Evolutionary conservation across 2,329 filamentous ascomycete genomes (phyloP).

Genomic region (Aspergillus intermedius): DNA sequence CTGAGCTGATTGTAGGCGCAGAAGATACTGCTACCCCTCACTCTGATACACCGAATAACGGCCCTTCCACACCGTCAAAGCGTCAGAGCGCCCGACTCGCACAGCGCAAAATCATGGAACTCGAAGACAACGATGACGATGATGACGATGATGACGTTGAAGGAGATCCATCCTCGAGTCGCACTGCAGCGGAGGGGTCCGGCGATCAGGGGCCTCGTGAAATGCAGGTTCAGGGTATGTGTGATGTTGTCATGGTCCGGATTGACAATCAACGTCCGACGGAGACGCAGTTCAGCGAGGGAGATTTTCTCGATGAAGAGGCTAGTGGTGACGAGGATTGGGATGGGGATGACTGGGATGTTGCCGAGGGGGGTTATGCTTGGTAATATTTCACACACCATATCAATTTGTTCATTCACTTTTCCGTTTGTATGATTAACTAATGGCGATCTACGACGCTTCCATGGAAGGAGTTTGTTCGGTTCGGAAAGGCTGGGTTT

Average conservation of each 20-base stretch:
- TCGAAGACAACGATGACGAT: slow-evolving; percentile 16
- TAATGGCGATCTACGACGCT: neutral
- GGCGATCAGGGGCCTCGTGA: slow-evolving; percentile 2
- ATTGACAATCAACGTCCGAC: slow-evolving; percentile 58
- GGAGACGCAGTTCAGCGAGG: slow-evolving; percentile 53
- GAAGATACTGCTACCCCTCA: slow-evolving; percentile 4
- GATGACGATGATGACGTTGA: neutral
- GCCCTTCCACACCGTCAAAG: slow-evolving; percentile 19
- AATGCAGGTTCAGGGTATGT: slow-evolving; percentile 49
- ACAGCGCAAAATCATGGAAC: slow-evolving; percentile 19
- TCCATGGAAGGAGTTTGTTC: too few relatives aligned
- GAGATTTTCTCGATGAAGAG: slow-evolving; percentile 56
- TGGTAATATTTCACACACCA: slow-evolving; percentile 11
- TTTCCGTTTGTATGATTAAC: neutral
- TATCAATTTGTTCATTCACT: neutral
- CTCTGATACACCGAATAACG: slow-evolving; percentile 12
- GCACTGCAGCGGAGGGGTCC: slow-evolving; percentile 6
- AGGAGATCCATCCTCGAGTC: slow-evolving; percentile 4
- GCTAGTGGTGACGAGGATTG: slow-evolving; percentile 57
- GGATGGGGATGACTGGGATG: slow-evolving; percentile 43
- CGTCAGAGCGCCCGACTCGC: slow-evolving; percentile 37
- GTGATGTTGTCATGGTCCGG: slow-evolving; percentile 51
- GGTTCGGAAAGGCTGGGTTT: neutral
- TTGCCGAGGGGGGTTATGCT: slow-evolving; percentile 14
- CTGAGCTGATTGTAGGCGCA: neutral